Base-by-base conservation (phyloP, 2,329 filamentous ascomycete species). In the Boeremia exigua region DNA sequence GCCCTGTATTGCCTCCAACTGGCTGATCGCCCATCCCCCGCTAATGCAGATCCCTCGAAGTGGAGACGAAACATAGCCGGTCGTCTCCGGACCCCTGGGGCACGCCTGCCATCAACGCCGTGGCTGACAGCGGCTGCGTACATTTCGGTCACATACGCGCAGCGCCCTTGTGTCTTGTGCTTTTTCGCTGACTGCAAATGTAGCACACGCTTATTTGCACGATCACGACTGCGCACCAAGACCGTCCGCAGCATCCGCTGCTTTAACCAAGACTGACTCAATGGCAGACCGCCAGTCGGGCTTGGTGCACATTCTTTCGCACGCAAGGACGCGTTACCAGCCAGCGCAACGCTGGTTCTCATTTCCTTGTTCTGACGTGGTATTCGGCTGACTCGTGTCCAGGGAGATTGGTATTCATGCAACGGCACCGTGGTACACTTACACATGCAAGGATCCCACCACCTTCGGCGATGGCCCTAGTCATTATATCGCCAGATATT, bases 51-150 rank as follows among this genome's bases (percentile, higher is more conserved):
- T 47, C 53, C 48, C 40, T 23, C 30, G 7, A 19, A 34, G 47
- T 51, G 53, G 53, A 56, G 53, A 56, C 53, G 53, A 56, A 44
- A 25, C 27, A 51, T 38, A 50, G 30, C 53, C 47, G 53, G 43
- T 56, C 53, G 53, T 56, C 53, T 56, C 53, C 53, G 32, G n/a
- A 32, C 34, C 36, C 36, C 33, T 56, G 53, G 53, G 37, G 36
- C 38, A 40, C 25, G 29, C 27, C 46, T 45, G 42, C 40, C 32
- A 48, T 28, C 34, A n/a, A 55, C 19, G 19, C 40, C 36, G 47
- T 42, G 50, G 47, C 40, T 50, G 53, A 50, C 53, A 56, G 53
- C 53, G 40, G 46, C 47, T 46, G 23, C 39, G 19, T 36, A 54
- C 45, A 32, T 42, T 29, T 32, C 36, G 29, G 47, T 50, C 30